Evolutionary conservation across 495 filamentous ascomycete genomes (phyloP).

Genomic region (Aspergillus taichungensis): DNA sequence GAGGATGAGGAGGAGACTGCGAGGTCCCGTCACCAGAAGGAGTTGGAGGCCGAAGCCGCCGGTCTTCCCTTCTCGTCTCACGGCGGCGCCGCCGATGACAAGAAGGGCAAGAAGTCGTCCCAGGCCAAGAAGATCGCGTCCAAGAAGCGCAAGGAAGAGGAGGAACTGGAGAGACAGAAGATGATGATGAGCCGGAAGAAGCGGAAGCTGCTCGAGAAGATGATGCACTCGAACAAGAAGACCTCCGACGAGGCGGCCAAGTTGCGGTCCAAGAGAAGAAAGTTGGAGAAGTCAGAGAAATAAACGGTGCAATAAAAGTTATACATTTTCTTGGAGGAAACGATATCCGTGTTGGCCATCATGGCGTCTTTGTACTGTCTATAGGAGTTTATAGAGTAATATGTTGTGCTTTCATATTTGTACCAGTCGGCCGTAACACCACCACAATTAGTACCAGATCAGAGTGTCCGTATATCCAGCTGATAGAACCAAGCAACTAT

Average conservation of each 20-base stretch:
- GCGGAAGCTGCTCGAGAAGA: conserved; percentile 83
- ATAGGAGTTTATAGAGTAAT: not conserved
- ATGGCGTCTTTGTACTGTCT: conserved; percentile 9
- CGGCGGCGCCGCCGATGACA: conserved; percentile 23
- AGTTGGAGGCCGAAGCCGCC: conserved; percentile 82
- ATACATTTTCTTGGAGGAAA: conserved; percentile 10
- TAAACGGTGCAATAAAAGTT: conserved; percentile 19
- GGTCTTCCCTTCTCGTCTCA: conserved; percentile 42
- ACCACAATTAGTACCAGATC: too few species aligned
- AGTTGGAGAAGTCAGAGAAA: conserved; percentile 60
- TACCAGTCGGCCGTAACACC: too few species aligned
- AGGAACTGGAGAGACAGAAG: conserved; percentile 78
- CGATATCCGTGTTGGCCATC: conserved; percentile 18
- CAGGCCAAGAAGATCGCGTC: conserved; percentile 58
- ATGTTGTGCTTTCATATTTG: too few species aligned
- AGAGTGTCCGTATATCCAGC: too few species aligned
- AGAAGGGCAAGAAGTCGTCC: conserved; percentile 48
- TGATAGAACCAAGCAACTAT: too few species aligned
- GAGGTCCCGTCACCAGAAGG: conserved; percentile 61
- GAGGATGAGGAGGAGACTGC: conserved; percentile 47
- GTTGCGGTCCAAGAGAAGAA: conserved; percentile 79
- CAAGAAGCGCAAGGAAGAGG: conserved; percentile 66
- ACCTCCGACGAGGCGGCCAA: conserved; percentile 65
- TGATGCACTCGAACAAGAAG: conserved; percentile 81
- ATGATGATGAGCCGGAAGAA: conserved; percentile 92